Evolutionary conservation across 495 filamentous ascomycete genomes (phyloP), one percentile per base, ranked within the genome.

Genomic region (Bathelium albidoporum): DNA sequence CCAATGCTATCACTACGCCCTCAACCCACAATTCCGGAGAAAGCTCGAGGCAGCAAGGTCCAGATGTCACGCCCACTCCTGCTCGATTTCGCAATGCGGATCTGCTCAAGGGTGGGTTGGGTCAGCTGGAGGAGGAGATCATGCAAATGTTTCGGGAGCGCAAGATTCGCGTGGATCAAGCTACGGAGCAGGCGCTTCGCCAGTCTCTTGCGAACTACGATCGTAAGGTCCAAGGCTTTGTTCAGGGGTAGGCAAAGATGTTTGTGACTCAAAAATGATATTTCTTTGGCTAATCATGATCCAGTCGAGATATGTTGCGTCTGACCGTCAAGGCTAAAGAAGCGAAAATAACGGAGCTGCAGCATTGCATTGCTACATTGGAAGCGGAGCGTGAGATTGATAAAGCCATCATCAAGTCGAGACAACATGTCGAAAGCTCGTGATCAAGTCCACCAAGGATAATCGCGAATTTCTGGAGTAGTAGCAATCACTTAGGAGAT

Each of bases 291-390:
- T 64, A 45, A 64, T 58, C 14, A 24, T 18, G 2, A 60, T 36
- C 12, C 4, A 55, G 49, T 0, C 72, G 88, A 4, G 88, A 92
- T 62, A 80, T 86, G 24, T 76, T 82, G 1, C 72, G 89, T 29
- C 73, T 78, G 1, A 80, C 81, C 5, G 64, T 88, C n/a, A 85
- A 82, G 69, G 78, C 77, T 28, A 85, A 86, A 52, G 84, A 91
- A 52, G 75, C 75, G 1, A 79, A 82, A 62, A 83, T 86, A 32
- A 73, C 74, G 12, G 80, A 79, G 65, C 66, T 88, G 58, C 69
- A 76, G 71, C 68, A 69, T 29, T 75, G 74, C n/a, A 73, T 85
- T 29, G 73, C 70, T 0, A 73, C 71, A 10, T 69, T 84, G 45
- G 80, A 85, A 71, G 76, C 71, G 60, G 77, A 85, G 77, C 63